These are phyloP conservation scores for Auxenochlorella pyrenoidosa DNA, from an alignment of 139 green algal genomes.

Conservation along the genomic window DNA sequence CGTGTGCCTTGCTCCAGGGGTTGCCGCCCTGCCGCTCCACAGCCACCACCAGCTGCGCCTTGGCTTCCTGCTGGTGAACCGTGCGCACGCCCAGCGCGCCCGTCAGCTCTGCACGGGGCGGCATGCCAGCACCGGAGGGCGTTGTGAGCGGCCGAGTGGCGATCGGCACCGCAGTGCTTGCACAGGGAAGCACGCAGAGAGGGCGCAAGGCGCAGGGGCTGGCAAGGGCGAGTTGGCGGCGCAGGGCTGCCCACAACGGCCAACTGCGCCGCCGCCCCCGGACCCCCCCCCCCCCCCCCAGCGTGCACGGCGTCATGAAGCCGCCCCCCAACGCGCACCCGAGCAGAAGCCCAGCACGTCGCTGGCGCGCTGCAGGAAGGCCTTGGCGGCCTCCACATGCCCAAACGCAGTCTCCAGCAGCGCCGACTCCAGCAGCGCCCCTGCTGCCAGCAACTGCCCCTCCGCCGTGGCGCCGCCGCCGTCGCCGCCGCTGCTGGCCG, in stretches of 20 bases:
- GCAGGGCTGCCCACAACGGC: no score
- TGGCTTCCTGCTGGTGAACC: slow-evolving; percentile 86
- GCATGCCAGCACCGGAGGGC: background rate
- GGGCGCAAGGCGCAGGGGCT: no score
- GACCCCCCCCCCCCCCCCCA: background rate
- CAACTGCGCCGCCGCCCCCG: background rate
- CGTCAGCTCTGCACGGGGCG: slow-evolving; percentile 15
- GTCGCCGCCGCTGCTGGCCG: slow-evolving; percentile 11
- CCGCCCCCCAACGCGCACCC: background rate
- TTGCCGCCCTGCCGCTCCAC: slow-evolving; percentile 1
- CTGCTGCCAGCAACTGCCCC: slow-evolving; percentile 32
- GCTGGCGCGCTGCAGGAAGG: slow-evolving; percentile 57
- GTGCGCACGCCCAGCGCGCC: slow-evolving; percentile 87
- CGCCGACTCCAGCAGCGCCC: slow-evolving; percentile 62
- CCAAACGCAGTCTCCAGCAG: slow-evolving; percentile 69
- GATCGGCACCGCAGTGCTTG: no score
- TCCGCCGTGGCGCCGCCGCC: background rate
- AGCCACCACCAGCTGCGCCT: slow-evolving; percentile 82
- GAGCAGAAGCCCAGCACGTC: slow-evolving; percentile 60
- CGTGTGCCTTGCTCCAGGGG: slow-evolving; percentile 6
- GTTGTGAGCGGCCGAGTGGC: slow-evolving; percentile 47
- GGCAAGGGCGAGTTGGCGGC: no score
- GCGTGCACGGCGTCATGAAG: no score
- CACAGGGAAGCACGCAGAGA: no score
- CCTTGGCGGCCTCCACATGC: slow-evolving; percentile 49